Conservation (phyloP, 495 filamentous ascomycete genomes). For the Aspergillus saccharolyticus region DNA sequence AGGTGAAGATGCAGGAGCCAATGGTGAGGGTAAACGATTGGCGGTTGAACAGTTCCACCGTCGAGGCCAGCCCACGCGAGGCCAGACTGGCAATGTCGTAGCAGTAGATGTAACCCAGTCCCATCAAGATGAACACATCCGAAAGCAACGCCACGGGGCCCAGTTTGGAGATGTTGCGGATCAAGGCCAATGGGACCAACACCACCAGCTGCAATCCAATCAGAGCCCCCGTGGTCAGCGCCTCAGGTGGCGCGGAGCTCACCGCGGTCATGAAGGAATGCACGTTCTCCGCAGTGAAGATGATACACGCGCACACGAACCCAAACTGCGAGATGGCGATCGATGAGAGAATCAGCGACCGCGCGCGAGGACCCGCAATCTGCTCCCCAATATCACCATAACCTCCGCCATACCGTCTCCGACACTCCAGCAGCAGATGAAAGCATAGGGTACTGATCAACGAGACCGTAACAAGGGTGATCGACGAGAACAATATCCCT, state of each 20-base stretch:
- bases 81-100: conserved; percentile 77
- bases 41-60: conserved; percentile 75
- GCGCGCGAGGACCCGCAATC: conserved; percentile 78
- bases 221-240: conserved; percentile 67
- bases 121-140: conserved; percentile 82
- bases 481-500: conserved; percentile 85
- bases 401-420: conserved; percentile 68
- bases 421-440: conserved; percentile 76
- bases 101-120: conserved; percentile 83
- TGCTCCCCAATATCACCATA: conserved; percentile 89
- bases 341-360: conserved; percentile 69
- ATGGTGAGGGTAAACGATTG: conserved; percentile 86
- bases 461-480: conserved; percentile 73
- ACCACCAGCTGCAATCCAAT: conserved; percentile 84
- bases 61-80: conserved; percentile 61
- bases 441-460: conserved; percentile 83
- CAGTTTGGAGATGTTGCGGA: conserved; percentile 86
- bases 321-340: conserved; percentile 86
- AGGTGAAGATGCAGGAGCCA: conserved; percentile 92
- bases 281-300: conserved; percentile 87
- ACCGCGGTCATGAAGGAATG: conserved; percentile 79
- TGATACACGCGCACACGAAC: conserved; percentile 90
- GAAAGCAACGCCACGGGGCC: conserved; percentile 77
- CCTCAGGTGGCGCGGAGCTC: conserved; percentile 52
- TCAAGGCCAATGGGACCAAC: conserved; percentile 78